Percentiles rank a stretch among this genome's conserved stretches.
Evolutionary conservation across 768 basidiomycete species (phyloP).

Genomic region (Lepiota venenata): DNA sequence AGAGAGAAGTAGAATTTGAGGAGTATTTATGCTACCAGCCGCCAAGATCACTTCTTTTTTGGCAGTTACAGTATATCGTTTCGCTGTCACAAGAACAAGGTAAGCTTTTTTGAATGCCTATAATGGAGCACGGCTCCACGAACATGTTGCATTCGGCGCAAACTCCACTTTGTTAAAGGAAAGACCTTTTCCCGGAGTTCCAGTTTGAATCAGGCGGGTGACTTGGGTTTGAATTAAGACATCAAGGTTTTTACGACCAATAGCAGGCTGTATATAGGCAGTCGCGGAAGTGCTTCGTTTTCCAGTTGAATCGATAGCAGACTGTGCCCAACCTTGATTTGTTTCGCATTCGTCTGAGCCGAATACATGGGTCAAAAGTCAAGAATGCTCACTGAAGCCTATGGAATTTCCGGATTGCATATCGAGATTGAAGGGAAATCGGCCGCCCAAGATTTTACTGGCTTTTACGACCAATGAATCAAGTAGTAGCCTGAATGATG

Average conservation of each 20-base stretch:
- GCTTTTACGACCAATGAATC: slow-evolving; percentile 28
- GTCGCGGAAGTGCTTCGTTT: slow-evolving; percentile 18
- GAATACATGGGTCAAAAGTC: background rate
- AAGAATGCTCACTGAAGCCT: slow-evolving; percentile 23
- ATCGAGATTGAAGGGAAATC: slow-evolving; percentile 24
- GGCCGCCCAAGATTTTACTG: slow-evolving; percentile 20
- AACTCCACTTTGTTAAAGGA: too few relatives aligned
- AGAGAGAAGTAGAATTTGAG: slow-evolving; percentile 26
- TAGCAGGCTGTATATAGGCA: slow-evolving; percentile 14
- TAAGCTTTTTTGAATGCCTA: too few relatives aligned
- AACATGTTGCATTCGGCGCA: too few relatives aligned
- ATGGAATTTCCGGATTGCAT: slow-evolving; percentile 25
- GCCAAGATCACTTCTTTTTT: slow-evolving; percentile 47
- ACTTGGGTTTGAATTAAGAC: slow-evolving; percentile 17
- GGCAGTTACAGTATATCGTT: slow-evolving; percentile 24
- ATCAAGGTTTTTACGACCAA: slow-evolving; percentile 12
- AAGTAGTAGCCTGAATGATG: slow-evolving; percentile 23
- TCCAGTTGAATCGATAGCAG: slow-evolving; percentile 8
- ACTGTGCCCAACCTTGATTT: slow-evolving; percentile 11
- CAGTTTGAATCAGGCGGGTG: slow-evolving; percentile 12
- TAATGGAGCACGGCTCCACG: too few relatives aligned
- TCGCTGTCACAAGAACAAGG: background rate
- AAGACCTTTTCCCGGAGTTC: background rate
- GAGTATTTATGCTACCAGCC: slow-evolving; percentile 30
- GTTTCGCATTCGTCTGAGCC: too few relatives aligned